These are phyloP conservation scores for Taphrina deformans DNA, from an alignment of 1,139 yeast genomes.

Conservation along the genomic window DNA sequence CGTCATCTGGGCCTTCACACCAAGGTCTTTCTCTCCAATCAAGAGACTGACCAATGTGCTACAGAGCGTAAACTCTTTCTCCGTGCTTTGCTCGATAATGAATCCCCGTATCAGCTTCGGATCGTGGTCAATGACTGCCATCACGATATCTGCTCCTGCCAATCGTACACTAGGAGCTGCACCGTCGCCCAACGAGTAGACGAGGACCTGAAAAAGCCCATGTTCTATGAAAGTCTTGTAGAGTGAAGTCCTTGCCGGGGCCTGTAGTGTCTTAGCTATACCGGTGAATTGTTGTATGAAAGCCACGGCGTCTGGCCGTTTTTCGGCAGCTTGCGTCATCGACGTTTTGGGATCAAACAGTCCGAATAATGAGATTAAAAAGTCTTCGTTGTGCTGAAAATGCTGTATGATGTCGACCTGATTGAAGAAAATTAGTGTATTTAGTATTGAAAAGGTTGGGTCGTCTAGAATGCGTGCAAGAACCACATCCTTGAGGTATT, in stretches of 20 bases:
- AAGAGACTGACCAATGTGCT: constrained; percentile 62
- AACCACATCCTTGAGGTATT: constrained; percentile 81
- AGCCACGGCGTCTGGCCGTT: constrained; percentile 68
- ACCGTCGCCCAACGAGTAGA: constrained; percentile 62
- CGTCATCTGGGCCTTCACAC: constrained; percentile 75
- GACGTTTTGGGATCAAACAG: constrained; percentile 42
- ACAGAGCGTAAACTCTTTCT: constrained; percentile 46
- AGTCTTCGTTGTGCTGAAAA: constrained; percentile 57
- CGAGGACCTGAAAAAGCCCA: constrained; percentile 70
- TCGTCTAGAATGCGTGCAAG: constrained; percentile 81
- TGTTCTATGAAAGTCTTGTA: constrained; percentile 62
- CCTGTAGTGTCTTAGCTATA: constrained; percentile 69
- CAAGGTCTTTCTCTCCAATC: constrained; percentile 64
- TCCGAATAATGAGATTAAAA: constrained; percentile 56
- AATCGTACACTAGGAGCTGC: constrained; percentile 58
- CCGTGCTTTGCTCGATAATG: constrained; percentile 33
- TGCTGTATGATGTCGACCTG: constrained; percentile 70
- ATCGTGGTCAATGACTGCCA: constrained; percentile 81
- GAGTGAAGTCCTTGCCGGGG: constrained; percentile 63
- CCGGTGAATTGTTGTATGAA: constrained; percentile 77
- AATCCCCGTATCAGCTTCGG: constrained; percentile 55
- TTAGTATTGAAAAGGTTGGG: constrained; percentile 63
- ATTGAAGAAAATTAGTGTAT: constrained; percentile 65
- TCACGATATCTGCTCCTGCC: constrained; percentile 78
- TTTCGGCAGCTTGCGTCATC: constrained; percentile 36